A percentile compares a stretch with the other conserved stretches of the same genome.
These are phyloP conservation scores for Craterostigma plantagineum DNA, from an alignment of 257 asterid genomes.

Conservation along the genomic window DNA sequence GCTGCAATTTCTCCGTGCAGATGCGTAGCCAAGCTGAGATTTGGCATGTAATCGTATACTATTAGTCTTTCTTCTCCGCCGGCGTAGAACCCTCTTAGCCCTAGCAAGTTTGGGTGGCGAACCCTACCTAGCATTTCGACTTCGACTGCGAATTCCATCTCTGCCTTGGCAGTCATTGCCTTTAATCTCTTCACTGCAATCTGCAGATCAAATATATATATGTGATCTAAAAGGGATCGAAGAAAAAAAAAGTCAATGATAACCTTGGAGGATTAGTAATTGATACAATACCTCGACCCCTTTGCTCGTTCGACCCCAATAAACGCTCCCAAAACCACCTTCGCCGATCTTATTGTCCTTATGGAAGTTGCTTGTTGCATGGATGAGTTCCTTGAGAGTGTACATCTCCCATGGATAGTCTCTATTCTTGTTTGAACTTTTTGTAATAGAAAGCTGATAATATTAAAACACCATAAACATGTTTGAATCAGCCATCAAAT, in stretches of 20 bases:
- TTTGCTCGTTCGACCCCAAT: slow-evolving; percentile 64
- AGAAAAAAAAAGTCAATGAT: too few species aligned
- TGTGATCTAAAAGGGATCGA: too few species aligned
- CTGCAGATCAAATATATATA: slow-evolving; percentile 28
- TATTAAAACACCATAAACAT: too few species aligned
- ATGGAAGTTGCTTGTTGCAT: slow-evolving; percentile 60
- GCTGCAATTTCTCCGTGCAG: slow-evolving; percentile 87
- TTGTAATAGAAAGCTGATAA: not conserved
- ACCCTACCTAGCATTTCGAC: slow-evolving; percentile 81
- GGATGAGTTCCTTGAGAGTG: slow-evolving; percentile 47
- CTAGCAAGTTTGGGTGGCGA: slow-evolving; percentile 66
- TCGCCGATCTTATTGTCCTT: slow-evolving; percentile 63
- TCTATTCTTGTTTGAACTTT: slow-evolving; percentile 15
- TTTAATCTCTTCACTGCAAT: slow-evolving; percentile 87
- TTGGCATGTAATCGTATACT: slow-evolving; percentile 68
- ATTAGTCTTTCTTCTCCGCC: slow-evolving; percentile 93
- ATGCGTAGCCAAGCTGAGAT: slow-evolving; percentile 72
- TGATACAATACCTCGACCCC: slow-evolving; percentile 71
- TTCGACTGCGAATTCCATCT: slow-evolving; percentile 74
- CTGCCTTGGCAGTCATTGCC: slow-evolving; percentile 83
- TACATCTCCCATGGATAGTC: slow-evolving; percentile 62
- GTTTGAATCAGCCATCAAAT: too few species aligned
- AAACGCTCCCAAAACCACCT: slow-evolving; percentile 84
- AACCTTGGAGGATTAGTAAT: too few species aligned
- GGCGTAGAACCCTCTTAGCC: slow-evolving; percentile 71